Evolutionary conservation across 1,284 basidiomycete genomes (phyloP).

Genomic region (Ceratorhiza oryzae-sativae): DNA sequence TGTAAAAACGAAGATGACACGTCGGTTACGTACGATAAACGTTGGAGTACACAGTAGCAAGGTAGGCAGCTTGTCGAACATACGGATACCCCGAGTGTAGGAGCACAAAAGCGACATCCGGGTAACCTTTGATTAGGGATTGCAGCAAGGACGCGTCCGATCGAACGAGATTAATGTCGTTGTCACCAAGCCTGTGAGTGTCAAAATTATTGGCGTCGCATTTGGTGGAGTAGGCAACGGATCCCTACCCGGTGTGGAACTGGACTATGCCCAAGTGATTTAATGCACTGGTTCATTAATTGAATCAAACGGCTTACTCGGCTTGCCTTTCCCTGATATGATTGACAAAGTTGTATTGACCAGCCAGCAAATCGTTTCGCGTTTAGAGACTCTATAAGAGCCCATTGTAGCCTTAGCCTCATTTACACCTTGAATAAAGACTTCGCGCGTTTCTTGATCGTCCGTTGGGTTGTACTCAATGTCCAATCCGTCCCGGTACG

Average conservation of each 20-base stretch:
- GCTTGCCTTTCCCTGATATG: constrained; percentile 52
- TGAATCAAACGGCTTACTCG: constrained; percentile 54
- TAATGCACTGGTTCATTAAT: not conserved
- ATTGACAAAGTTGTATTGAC: constrained; percentile 48
- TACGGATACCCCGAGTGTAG: constrained; percentile 77
- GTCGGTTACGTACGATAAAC: constrained; percentile 57
- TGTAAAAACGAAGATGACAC: not conserved
- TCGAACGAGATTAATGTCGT: constrained; percentile 64
- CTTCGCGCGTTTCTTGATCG: not conserved
- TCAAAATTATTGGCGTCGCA: not conserved
- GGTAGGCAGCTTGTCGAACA: constrained; percentile 75
- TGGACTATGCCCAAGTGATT: constrained; percentile 59
- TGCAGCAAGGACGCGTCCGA: constrained; percentile 73
- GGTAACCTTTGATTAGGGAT: constrained; percentile 67
- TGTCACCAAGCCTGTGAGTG: constrained; percentile 63
- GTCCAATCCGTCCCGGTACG: constrained; percentile 75
- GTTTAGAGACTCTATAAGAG: constrained; percentile 44
- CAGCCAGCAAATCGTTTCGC: constrained; percentile 54
- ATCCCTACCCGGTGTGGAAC: constrained; percentile 69
- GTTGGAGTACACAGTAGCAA: constrained; percentile 71
- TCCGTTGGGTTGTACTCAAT: constrained; percentile 47
- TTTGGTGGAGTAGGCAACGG: not conserved
- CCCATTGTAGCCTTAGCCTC: constrained; percentile 40
- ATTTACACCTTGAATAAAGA: not conserved
- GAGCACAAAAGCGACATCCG: constrained; percentile 66